Evolutionary conservation across 2,329 filamentous ascomycete species (phyloP), one percentile per base, ranked within the genome.

Genomic region (Annulohypoxylon truncatum): DNA sequence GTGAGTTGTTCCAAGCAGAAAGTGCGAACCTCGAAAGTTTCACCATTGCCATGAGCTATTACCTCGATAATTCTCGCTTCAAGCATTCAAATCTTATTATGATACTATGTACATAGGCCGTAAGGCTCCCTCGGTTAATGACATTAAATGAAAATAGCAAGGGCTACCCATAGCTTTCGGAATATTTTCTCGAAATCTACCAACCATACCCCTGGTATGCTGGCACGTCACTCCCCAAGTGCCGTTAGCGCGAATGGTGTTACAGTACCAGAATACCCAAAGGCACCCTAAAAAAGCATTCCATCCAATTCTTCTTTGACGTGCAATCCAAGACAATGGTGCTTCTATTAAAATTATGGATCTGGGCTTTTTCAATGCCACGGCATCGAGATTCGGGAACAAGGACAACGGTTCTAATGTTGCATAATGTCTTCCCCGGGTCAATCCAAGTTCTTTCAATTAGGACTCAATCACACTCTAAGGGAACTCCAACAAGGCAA

Each of bases 181-280:
- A 24, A 65, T 58, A 64, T 64, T 68, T 68, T 46, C 38, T 51
- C 44, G 53, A 24, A 53, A 12, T 59, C 57, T 62, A 59, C 65
- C 53, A 68, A 66, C 66, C 66, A 68, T 66, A 55, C 66, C 58
- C 66, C 62, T 68, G 66, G 44, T 28, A 48, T 15, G 42, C 38
- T 42, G 38, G 57, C 46, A 66, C 28, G 54, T 56, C 58, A 64
- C 24, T 42, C 35, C 44, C 42, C 52, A 69, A 69, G 52, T 69
- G 66, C 66, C 66, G 63, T 69, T 69, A 66, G 66, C 56, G 66
- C 63, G 20, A 51, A 59, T 68, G 38, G 59, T 66, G 59, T 29
- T 57, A 66, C 65, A 55, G 35, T 13, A 63, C 38, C 54, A 15
- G 35, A 38, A n/a, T 38, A 46, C 22, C 20, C 26, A 12, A 26